phyloP scores from a whole-genome alignment of 2,329 filamentous ascomycete species.

The Trichoderma semiorbis region DNA sequence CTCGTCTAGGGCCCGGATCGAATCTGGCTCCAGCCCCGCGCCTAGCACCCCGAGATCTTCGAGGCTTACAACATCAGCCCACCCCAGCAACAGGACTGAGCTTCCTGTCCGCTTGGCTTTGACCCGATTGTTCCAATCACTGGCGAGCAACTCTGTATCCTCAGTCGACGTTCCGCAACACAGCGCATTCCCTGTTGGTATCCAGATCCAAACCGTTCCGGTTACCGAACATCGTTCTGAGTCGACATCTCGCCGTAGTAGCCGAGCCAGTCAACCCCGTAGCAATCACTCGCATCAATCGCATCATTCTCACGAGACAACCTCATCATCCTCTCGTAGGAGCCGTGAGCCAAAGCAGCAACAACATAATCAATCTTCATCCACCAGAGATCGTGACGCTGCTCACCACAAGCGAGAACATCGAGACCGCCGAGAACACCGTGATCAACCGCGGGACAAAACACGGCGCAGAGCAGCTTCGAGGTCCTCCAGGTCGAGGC shows the following conservation, averaged over 20 bases:
- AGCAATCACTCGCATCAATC: background rate
- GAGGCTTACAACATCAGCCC: background rate
- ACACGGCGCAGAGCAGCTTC: background rate
- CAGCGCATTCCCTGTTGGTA: constrained; percentile 11
- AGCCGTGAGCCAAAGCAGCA: constrained; percentile 4
- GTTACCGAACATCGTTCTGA: background rate
- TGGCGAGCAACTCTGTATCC: constrained; percentile 15
- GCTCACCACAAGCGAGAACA: background rate
- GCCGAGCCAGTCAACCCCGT: background rate
- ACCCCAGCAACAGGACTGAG: background rate
- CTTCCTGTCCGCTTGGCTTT: constrained; percentile 10
- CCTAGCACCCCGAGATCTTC: background rate
- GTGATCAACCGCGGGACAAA: background rate
- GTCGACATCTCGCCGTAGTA: constrained; percentile 11
- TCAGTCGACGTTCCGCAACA: constrained; percentile 12
- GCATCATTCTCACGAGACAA: background rate
- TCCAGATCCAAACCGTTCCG: constrained; percentile 13
- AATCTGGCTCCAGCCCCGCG: background rate
- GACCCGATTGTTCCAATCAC: constrained; percentile 10
- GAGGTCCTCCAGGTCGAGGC: constrained; percentile 10
- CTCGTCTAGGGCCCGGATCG: background rate
- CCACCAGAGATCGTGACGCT: background rate
- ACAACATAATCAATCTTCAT: background rate
- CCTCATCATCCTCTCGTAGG: background rate
- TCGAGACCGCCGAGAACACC: background rate